Evolutionary conservation across 805 yeast species (phyloP), one percentile per base, ranked within the genome.

Genomic region (Candida sithepensis): DNA sequence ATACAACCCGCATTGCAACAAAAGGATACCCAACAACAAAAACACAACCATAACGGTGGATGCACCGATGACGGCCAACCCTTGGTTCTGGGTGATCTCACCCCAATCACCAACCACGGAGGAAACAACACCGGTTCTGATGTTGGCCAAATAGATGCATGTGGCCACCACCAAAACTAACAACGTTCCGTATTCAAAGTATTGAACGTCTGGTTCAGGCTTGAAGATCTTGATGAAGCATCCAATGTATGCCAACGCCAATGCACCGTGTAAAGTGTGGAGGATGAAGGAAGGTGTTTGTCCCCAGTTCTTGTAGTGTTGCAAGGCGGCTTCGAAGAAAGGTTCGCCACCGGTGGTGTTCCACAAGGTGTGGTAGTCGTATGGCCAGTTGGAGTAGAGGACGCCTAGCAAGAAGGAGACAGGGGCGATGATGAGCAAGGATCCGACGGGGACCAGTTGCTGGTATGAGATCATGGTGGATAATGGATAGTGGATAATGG

Each of bases 21-120:
- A 74, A 39, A 90, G 68, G n/a, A 90, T 86, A 54, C 97, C 97
- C 20, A 80, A 62, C 44, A 91, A 71, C 16, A 86, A 73, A 45
- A 88, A 65, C 8, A 86, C 79, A 55, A 88, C 74, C 74, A 92
- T 84, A 34, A 85, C 77, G 67, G 85, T 84, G 24, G 94, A 83
- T 4, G 98, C 97, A 37, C 94, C 97, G 60, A 94, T 79, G 36
- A 94, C 96, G 54, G 88, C 88, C 59, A 92, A 69, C 26, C 98
- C 98, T 20, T 96, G 88, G 51, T 75, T 74, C 64, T 78, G 81
- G 59, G 87, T 88, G 43, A 94, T 96, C 44, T 92, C 98, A 55
- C 97, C 98, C 98, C 98, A 92, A 50, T 81, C 73, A 39, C 90
- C 91, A 48, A 77, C 67, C 23, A 81, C 57, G 46, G 88, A 79